Evolutionary conservation across 495 filamentous ascomycete genomes (phyloP).

Genomic region (Chaetomidium leptoderma): DNA sequence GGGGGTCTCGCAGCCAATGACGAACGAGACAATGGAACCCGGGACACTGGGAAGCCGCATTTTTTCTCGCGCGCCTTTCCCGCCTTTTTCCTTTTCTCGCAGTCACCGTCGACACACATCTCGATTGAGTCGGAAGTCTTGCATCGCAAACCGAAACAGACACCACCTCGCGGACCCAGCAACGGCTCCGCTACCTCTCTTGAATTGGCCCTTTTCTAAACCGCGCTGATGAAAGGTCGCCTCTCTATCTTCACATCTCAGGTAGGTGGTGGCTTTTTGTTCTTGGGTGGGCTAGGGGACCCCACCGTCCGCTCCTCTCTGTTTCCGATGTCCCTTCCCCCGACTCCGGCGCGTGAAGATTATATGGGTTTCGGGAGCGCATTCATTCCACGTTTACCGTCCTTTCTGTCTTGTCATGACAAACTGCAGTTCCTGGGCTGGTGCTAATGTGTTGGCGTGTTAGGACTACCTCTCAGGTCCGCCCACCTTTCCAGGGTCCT

Average conservation of each 20-base stretch:
- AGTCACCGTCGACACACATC: constrained; percentile 5
- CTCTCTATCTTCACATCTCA: constrained; percentile 93
- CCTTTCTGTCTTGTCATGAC: constrained; percentile 12
- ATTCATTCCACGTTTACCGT: neutral
- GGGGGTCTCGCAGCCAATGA: constrained; percentile 13
- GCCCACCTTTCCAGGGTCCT: constrained; percentile 28
- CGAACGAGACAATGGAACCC: constrained; percentile 14
- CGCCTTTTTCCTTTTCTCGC: constrained; percentile 9
- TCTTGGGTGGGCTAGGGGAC: no score
- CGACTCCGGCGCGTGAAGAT: neutral
- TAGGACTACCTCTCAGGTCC: constrained; percentile 95
- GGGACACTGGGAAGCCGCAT: neutral
- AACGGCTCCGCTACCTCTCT: constrained; percentile 10
- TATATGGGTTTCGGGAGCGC: neutral
- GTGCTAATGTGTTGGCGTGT: constrained; percentile 34
- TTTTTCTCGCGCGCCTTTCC: constrained; percentile 14
- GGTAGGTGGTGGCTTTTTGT: constrained; percentile 63
- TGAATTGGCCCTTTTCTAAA: constrained; percentile 30
- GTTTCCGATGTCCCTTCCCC: constrained; percentile 9
- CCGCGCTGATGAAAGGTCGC: constrained; percentile 91
- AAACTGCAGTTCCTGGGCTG: neutral
- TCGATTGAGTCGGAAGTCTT: neutral
- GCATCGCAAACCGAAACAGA: neutral
- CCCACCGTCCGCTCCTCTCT: constrained; percentile 9
- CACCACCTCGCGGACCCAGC: neutral